Evolutionary conservation across 257 asterid genomes (phyloP), one percentile per base, ranked within the genome.

Genomic region (Pogostemon cablin): DNA sequence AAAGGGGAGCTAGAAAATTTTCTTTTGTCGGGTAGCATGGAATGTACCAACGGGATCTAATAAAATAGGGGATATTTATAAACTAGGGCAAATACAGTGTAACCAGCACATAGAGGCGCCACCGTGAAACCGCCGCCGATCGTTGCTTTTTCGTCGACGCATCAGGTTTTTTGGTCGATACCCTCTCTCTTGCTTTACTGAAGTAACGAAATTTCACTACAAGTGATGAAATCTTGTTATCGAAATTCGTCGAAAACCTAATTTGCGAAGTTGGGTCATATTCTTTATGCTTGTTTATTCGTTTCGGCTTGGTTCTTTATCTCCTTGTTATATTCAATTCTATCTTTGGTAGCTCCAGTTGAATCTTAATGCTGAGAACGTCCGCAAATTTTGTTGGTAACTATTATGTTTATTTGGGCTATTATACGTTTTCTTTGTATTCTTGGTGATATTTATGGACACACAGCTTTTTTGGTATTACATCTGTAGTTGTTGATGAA

Each of bases 11-110:
- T 20, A 0, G 25, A 20, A 20, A 20, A 20, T 20, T 20, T 20
- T 0, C 25, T 20, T 20, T 20, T 20, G 25, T 40, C 4, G 44
- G 3, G 44, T 41, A 41, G 44, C 44, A 41, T 1, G 32, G 1
- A 25, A 25, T 25, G 32, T 25, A 25, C 32, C 32, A 25, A 25
- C 32, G 1, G 32, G 32, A 25, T 25, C 32, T 25, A 25, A 25
- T 7, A 4, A 41, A 41, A 41, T 4, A 41, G 44, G 44, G 44
- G 44, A 41, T 41, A 41, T 4, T 4, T 8, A 46, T 2, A 9
- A 52, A 52, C 57, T 52, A 52, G 57, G 57, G 57, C 57, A 52
- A 4, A 52, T 52, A 15, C 57, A 52, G 57, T 15, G 57, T 4
- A 32, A 9, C 12, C 9, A 46, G 3, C 12, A n/a, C 3, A 2